Evolutionary conservation across 768 basidiomycete genomes (phyloP), one percentile per base, ranked within the genome.

Genomic region (Boletus speciosus): DNA sequence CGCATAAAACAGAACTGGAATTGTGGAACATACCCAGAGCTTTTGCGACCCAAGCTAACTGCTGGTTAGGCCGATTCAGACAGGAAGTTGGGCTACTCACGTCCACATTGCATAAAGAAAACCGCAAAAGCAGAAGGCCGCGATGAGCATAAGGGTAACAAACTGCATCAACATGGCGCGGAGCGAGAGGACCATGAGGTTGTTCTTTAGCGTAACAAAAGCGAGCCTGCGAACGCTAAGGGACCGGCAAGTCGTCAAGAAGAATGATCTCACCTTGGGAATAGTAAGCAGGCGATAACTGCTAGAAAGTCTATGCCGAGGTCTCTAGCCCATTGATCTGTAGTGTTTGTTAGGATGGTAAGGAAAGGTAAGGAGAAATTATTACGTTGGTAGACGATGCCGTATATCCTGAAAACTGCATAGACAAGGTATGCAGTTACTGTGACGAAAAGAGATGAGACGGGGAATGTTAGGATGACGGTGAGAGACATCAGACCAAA

Each of bases 91-190:
- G 47, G 39, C 6, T 2, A 83, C 93, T 66, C 73, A 93, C 83
- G 93, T 97, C 88, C 88, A 97, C 10, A 98, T 75, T 0, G 92
- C 93, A 71, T 97, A 98, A 42, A 93, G 69, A 69, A 98, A 98
- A 3, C 94, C 94, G 34, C 85, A 83, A 67, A 97, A 97, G 65
- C 93, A 95, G 66, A 93, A 95, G 1, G 81, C 84, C 5, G 93
- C 92, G 16, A 93, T 88, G 31, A 85, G 63, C 89, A 93, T 91
- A 23, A 93, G 75, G n/a, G 82, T 74, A 21, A 81, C 70, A 65
- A 98, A 98, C 66, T 98, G 93, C 57, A 86, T 77, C 53, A 98
- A 83, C 94, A 98, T 96, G 1, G 94, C 92, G 2, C 96, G 85
- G 32, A 93, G 71, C 7, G 90, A 86, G 23, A 92, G 76, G 21